These are phyloP conservation scores for Pestalotiopsis sp. DNA, from an alignment of 2,329 filamentous ascomycete species.

Conservation along the genomic window DNA sequence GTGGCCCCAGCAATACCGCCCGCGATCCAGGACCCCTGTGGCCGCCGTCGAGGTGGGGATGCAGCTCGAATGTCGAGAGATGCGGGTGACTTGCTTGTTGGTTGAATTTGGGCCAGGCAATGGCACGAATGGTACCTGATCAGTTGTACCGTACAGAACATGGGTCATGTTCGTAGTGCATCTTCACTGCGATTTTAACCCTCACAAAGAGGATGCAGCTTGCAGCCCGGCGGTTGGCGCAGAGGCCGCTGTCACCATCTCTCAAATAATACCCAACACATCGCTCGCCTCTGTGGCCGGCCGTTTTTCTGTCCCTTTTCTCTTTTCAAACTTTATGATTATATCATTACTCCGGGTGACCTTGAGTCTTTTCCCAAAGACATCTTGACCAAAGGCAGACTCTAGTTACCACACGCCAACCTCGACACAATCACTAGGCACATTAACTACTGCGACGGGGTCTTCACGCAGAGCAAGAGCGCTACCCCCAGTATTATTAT, in stretches of 20 bases:
- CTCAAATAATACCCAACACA: slow-evolving; percentile 14
- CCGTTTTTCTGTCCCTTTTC: slow-evolving; percentile 12
- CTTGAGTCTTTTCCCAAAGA: background rate
- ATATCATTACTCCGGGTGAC: background rate
- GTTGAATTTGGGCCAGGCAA: background rate
- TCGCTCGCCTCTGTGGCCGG: slow-evolving; percentile 5
- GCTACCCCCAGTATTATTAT: background rate
- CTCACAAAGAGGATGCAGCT: slow-evolving; percentile 3
- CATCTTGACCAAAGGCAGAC: background rate
- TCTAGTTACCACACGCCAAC: background rate
- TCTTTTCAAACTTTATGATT: background rate
- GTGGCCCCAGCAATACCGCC: slow-evolving; percentile 29
- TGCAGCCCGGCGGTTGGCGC: slow-evolving; percentile 15
- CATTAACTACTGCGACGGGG: background rate
- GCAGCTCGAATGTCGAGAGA: slow-evolving; percentile 3
- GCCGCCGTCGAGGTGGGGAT: slow-evolving; percentile 2
- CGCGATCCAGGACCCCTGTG: background rate
- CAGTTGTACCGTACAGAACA: no score
- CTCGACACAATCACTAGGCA: background rate
- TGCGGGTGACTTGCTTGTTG: background rate
- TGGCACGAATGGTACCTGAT: background rate
- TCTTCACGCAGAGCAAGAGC: background rate
- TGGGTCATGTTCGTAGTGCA: background rate
- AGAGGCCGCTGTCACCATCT: background rate
- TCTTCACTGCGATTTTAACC: background rate